Percentiles rank a stretch among this genome's conserved stretches.
phyloP scores from a whole-genome alignment of 768 basidiomycete species.

The Tricholoma terreum region DNA sequence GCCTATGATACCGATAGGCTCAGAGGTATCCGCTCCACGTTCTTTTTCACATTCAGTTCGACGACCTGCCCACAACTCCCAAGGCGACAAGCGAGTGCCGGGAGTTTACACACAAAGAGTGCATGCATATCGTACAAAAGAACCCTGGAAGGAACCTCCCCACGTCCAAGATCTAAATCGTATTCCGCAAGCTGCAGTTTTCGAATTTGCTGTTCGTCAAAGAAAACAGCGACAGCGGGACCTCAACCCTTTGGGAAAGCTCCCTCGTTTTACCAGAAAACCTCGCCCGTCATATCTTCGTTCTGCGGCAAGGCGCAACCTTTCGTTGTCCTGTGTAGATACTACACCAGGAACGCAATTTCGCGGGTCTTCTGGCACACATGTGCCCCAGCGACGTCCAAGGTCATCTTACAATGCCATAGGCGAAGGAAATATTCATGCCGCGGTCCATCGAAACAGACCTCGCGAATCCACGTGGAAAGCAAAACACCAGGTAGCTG shows the following conservation, averaged over 20 bases:
- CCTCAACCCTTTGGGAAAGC: too few relatives aligned
- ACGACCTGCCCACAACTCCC: not conserved
- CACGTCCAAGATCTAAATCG: too few relatives aligned
- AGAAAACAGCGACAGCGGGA: too few relatives aligned
- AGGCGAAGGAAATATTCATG: not conserved
- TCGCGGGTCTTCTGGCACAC: not conserved
- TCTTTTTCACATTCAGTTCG: not conserved
- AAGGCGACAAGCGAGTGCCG: not conserved
- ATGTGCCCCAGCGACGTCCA: not conserved
- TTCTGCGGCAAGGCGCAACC: not conserved
- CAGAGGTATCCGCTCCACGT: not conserved
- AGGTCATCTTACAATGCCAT: not conserved
- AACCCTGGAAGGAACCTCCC: not conserved
- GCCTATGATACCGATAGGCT: slow-evolving; percentile 9
- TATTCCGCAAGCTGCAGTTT: too few relatives aligned
- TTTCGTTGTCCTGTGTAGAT: not conserved
- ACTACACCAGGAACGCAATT: not conserved
- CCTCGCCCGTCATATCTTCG: not conserved
- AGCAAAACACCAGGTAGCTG: not conserved
- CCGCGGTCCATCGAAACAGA: not conserved
- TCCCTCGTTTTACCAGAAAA: not conserved
- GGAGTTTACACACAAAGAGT: not conserved
- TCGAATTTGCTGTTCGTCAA: too few relatives aligned
- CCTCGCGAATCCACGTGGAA: not conserved
- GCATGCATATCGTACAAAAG: not conserved